phyloP scores from a whole-genome alignment of 2,329 filamentous ascomycete genomes.

The Ceratocystiopsis minuta region DNA sequence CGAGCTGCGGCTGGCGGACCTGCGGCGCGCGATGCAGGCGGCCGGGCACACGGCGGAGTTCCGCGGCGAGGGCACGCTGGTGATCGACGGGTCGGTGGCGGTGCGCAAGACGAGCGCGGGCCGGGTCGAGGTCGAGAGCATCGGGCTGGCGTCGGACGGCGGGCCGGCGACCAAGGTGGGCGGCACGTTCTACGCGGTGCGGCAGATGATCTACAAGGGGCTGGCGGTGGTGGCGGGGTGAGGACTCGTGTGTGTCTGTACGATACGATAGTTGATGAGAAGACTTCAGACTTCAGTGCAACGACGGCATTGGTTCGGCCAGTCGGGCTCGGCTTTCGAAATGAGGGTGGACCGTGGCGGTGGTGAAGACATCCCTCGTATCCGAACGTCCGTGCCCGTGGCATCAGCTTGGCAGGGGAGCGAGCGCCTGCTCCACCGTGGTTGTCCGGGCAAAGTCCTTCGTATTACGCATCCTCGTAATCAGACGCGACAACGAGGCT shows the following conservation, averaged over 20 bases:
- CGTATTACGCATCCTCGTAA: no score
- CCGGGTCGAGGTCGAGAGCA: slow-evolving; percentile 71
- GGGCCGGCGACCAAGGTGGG: slow-evolving; percentile 26
- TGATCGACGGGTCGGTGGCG: slow-evolving; percentile 76
- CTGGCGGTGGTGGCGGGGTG: slow-evolving; percentile 69
- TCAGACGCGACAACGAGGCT: no score
- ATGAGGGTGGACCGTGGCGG: no score
- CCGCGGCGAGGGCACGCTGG: slow-evolving; percentile 74
- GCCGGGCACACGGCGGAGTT: slow-evolving; percentile 82
- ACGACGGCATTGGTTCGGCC: no score
- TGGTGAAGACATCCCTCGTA: no score
- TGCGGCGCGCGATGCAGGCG: slow-evolving; percentile 66
- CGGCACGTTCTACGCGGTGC: slow-evolving; percentile 69
- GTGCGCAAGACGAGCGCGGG: slow-evolving; percentile 80
- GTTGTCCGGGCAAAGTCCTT: no score
- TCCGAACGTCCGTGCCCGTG: no score
- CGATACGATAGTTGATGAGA: no score
- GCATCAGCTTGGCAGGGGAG: no score
- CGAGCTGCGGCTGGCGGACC: slow-evolving; percentile 73
- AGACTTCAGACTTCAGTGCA: no score
- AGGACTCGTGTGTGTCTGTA: slow-evolving; percentile 26
- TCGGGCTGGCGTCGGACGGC: slow-evolving; percentile 33
- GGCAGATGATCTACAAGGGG: slow-evolving; percentile 81
- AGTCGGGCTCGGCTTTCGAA: no score
- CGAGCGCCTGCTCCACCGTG: no score